These are phyloP conservation scores for Neonothopanus nambi DNA, from an alignment of 1,284 basidiomycete genomes.

Conservation along the genomic window DNA sequence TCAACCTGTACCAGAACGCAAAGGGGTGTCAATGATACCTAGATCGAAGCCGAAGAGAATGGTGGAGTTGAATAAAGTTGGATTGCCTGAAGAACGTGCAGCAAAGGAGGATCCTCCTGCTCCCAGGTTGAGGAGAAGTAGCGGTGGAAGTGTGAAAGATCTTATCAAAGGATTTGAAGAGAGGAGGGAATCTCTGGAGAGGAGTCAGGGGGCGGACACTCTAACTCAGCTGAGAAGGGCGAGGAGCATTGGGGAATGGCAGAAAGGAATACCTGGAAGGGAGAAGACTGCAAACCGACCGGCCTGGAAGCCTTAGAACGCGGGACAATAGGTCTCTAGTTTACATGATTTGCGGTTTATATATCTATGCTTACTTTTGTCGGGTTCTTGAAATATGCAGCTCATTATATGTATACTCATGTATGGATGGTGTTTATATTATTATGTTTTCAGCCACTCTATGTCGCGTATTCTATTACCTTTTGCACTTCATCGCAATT, in stretches of 20 bases:
- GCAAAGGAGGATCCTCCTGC: conserved; percentile 23
- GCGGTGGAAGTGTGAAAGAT: conserved; percentile 68
- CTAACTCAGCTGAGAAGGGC: conserved; percentile 19
- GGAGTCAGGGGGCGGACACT: not conserved
- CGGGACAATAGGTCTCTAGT: too few species aligned
- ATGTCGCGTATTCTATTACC: too few species aligned
- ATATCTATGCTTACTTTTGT: too few species aligned
- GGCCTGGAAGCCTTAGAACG: conserved; percentile 8
- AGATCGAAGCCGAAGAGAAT: conserved; percentile 49
- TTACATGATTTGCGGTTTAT: too few species aligned
- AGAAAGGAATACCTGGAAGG: conserved; percentile 11
- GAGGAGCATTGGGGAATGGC: conserved; percentile 30
- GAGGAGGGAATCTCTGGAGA: not conserved
- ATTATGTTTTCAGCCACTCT: too few species aligned
- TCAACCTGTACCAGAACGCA: conserved; percentile 30
- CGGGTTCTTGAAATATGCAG: too few species aligned
- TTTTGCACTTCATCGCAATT: too few species aligned
- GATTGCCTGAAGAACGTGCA: conserved; percentile 30
- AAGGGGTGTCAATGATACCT: conserved; percentile 36
- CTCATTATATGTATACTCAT: too few species aligned
- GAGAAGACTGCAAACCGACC: not conserved
- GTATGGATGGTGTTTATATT: too few species aligned
- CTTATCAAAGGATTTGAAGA: conserved; percentile 64
- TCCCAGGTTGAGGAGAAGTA: conserved; percentile 47
- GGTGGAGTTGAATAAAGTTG: conserved; percentile 55